Evolutionary conservation across 257 asterid species (phyloP), one percentile per base, ranked within the genome.

Genomic region (Hygrophila difformis): DNA sequence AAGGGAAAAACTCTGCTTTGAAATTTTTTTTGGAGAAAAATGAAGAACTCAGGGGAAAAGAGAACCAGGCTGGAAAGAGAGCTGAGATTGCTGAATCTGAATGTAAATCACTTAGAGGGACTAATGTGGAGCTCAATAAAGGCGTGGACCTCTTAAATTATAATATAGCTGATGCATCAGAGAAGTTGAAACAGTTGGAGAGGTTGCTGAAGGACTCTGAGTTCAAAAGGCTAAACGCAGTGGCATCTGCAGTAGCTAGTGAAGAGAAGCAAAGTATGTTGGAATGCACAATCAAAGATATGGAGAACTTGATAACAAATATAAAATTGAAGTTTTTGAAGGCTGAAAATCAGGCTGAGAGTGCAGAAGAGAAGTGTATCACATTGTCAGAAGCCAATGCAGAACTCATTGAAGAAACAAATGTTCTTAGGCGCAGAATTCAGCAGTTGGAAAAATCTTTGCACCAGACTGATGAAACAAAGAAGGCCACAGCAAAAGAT

Each of bases 221-320:
- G 43, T 61, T 57, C 50, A 59, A 56, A 70, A 64, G 60, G 55
- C 69, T 68, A 55, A 89, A 83, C 61, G 95, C 97, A 15, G 77
- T 52, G 62, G 99, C 95, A 53, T 75, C 84, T 64, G 82, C 78
- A 18, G 97, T 83, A 65, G 97, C 99, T 57, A 71, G 78, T 70
- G 75, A 69, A 61, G 99, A 86, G 78, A 83, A 69, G 77, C 77
- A 65, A 75, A 66, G 18, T 66, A 83, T 86, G 94, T 57, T 80
- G 41, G 63, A 76, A 55, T 61, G 72, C 57, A 78, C 66, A 16
- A 72, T 83, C 64, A 66, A 16, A 57, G 97, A 91, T 66, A 87
- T 91, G 99, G 94, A 78, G 15, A 71, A 70, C 59, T 64, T 87
- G 55, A 91, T 91, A 49, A 45, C 56, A 41, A 74, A 62, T 66